Evolutionary conservation across 2,329 filamentous ascomycete genomes (phyloP), one percentile per base, ranked within the genome.

Genomic region (Emergomyces orientalis): DNA sequence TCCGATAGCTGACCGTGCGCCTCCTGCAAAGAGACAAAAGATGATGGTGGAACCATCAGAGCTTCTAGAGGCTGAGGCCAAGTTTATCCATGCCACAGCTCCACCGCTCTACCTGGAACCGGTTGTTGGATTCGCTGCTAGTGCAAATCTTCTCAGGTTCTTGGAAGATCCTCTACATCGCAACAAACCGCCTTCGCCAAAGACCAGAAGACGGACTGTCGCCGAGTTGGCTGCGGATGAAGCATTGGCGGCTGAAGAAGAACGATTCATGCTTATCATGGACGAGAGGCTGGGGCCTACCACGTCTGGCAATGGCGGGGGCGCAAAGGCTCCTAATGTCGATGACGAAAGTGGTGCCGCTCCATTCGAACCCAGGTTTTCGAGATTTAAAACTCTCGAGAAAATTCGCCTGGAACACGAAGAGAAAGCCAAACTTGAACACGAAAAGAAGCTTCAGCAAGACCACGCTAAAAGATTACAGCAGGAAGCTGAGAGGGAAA

Each of bases 171-270:
- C 91, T 7, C 85, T 91, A 62, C 90, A 97, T 73, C 84, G 85
- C 37, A 84, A 88, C 59, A 80, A 85, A 52, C 87, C 91, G 11
- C 93, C 94, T 0, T 84, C 88, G 64, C 91, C 91, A 2, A 97
- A 96, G 80, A 88, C 87, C 8, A 83, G 94, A 63, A 97, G 99
- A 81, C 86, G 93, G 65, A 99, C 94, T 0, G 88, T 95, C 22
- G 94, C 94, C 9, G 93, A 99, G 73, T 86, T 97, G 79, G 94
- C 91, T 9, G 93, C 93, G 8, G 94, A 99, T 71, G 92, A 99
- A 76, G 93, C 94, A 0, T 82, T 91, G 64, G 91, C 91, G 0
- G 93, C 92, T 27, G 90, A 91, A 64, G 87, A 91, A 67, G 92
- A 99, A 75, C 85, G 91, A 56, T 95, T 91, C 68, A 94, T 99